Conservation (phyloP, 495 filamentous ascomycete species). For the Podospora sp. region DNA sequence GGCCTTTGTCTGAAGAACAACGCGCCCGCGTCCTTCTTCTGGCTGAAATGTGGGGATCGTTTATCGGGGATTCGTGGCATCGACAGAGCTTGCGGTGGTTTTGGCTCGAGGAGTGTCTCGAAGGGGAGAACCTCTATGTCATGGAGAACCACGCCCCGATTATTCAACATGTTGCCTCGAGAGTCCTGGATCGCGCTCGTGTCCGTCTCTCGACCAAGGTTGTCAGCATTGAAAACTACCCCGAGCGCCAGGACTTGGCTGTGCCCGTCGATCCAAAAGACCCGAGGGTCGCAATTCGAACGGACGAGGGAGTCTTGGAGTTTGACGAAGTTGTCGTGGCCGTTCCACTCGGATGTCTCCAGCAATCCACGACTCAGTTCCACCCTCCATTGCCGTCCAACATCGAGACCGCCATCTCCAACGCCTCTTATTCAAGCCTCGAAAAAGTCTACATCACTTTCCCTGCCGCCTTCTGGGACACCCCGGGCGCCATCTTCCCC, state of each 20-base stretch:
- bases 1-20: constrained; percentile 48
- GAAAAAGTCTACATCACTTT: constrained; percentile 93
- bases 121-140: constrained; percentile 92
- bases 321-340: constrained; percentile 91
- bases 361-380: constrained; percentile 72
- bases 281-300: constrained; percentile 54
- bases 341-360: constrained; percentile 84
- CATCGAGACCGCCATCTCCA: constrained; percentile 70
- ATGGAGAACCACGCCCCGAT: constrained; percentile 83
- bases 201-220: constrained; percentile 57
- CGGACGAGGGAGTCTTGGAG: constrained; percentile 51
- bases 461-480: constrained; percentile 63
- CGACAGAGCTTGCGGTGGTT: constrained; percentile 89
- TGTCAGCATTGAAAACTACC: constrained; percentile 38
- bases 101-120: constrained; percentile 89
- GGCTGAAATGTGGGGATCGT: constrained; percentile 81
- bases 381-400: constrained; percentile 66
- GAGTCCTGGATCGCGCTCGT: constrained; percentile 62
- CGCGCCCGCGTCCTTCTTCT: constrained; percentile 50
- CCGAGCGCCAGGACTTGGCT: constrained; percentile 33
- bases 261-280: constrained; percentile 37
- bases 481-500: constrained; percentile 25
- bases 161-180: constrained; percentile 64
- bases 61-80: constrained; percentile 78
- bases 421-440: constrained; percentile 81